Percentiles rank a stretch among this genome's conserved stretches.
These are phyloP conservation scores for Monilinia polystroma DNA, from an alignment of 2,329 filamentous ascomycete genomes.

Conservation along the genomic window DNA sequence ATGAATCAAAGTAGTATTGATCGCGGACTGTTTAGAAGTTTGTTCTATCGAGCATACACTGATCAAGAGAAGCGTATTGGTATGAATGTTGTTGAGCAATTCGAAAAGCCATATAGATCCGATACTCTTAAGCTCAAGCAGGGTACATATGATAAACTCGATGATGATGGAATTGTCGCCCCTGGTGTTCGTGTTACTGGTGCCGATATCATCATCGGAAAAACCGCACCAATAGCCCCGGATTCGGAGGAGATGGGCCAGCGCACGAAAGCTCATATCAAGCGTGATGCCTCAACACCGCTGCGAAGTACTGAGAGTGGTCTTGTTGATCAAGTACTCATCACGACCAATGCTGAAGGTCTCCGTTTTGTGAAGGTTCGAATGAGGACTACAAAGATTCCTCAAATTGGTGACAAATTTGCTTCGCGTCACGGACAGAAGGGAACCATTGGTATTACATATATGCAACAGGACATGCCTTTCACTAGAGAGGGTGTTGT, in stretches of 20 bases:
- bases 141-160: constrained; percentile 95
- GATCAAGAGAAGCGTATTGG: constrained; percentile 96
- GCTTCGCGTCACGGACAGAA: constrained; percentile 99
- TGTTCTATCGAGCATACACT: constrained; percentile 97
- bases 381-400: constrained; percentile 95
- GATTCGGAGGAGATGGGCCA: constrained; percentile 94
- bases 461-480: constrained; percentile 97
- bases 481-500: constrained; percentile 89
- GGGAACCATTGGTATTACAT: constrained; percentile 98
- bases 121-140: constrained; percentile 92
- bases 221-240: constrained; percentile 90
- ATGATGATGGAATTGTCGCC: constrained; percentile 91
- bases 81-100: constrained; percentile 86
- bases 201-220: constrained; percentile 98
- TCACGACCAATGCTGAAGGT: constrained; percentile 93
- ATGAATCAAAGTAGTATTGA: constrained; percentile 99
- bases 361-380: constrained; percentile 96
- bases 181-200: constrained; percentile 93
- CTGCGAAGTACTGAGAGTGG: constrained; percentile 94
- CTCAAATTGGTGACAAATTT: constrained; percentile 99
- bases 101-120: constrained; percentile 88
- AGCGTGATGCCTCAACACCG: constrained; percentile 93
- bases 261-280: constrained; percentile 83
- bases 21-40: constrained; percentile 90
- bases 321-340: constrained; percentile 88